phyloP scores from a whole-genome alignment of 805 yeast genomes.

The Starmerella bombicola region DNA sequence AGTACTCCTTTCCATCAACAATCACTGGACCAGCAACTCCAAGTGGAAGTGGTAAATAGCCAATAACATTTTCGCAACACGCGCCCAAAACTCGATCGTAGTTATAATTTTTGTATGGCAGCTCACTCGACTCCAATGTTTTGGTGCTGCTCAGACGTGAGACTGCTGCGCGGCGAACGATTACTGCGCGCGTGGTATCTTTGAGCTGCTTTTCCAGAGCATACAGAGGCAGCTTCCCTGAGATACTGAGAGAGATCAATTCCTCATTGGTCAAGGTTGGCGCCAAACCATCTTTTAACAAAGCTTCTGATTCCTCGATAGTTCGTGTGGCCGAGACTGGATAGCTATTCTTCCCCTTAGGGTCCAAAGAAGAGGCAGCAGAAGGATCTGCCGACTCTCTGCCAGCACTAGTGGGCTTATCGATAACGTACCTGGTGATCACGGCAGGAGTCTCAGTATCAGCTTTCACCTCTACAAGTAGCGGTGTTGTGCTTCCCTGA shows the following conservation, averaged over 20 bases:
- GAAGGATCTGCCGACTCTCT: neutral
- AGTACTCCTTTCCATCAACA: conserved; percentile 77
- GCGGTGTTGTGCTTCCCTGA: conserved; percentile 30
- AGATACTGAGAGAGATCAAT: conserved; percentile 53
- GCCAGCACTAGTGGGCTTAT: neutral
- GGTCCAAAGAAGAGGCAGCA: neutral
- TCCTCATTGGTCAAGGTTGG: conserved; percentile 58
- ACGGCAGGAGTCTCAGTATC: neutral
- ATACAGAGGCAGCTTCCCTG: conserved; percentile 77
- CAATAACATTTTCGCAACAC: conserved; percentile 97
- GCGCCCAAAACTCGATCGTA: conserved; percentile 96
- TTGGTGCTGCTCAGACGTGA: conserved; percentile 74
- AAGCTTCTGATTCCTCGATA: conserved; percentile 48
- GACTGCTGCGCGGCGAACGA: conserved; percentile 84
- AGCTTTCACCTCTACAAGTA: conserved; percentile 16
- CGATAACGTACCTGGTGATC: neutral
- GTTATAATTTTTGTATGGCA: conserved; percentile 77
- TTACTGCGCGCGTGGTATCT: conserved; percentile 85
- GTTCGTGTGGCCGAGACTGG: conserved; percentile 17
- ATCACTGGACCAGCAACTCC: conserved; percentile 96
- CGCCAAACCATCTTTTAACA: conserved; percentile 60
- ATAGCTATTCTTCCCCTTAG: neutral
- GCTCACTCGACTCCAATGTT: conserved; percentile 50
- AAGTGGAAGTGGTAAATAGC: conserved; percentile 90
- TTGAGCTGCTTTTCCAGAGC: conserved; percentile 86